Evolutionary conservation across 140 eudicot species (phyloP), one percentile per base, ranked within the genome.

Genomic region (Flaveria floridana): DNA sequence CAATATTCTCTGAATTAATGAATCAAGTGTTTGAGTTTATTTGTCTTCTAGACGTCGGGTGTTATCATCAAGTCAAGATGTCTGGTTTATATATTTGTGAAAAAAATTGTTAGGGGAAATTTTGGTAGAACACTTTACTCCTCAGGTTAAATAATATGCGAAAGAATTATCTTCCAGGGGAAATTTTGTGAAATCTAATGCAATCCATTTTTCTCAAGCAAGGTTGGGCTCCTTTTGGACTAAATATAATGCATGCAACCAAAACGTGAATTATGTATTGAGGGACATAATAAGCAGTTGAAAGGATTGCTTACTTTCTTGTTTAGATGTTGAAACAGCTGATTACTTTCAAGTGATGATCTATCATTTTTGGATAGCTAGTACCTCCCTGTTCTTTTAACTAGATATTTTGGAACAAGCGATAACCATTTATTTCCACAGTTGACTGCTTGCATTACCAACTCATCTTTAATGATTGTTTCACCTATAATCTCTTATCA

Each of bases 31-130:
- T 30, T 11, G 19, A 63, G 10, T 5, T 14, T 63, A 41, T 14
- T 5, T 41, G 11, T 20, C 72, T 41, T 39, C 25, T 67, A 19
- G 56, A 19, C 15, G 34, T 42, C 12, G 57, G 56, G 72, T 67
- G 10, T 57, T 15, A 15, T 63, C 15, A 9, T 70, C 28, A 70
- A 70, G 47, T 51, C 63, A 70, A 71, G 65, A 18, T 61, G 67
- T 3, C 7, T 23, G 14, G 37, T 23, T 23, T 25, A 4, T 25
- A 11, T 57, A 57, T 57, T 19, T 57, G 30, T 57, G 64, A 21
- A 61, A 61, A 8, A 61, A 61, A 14, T 28, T 63, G 34, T 63
- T 63, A 63, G 59, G 73, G 58, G 52, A 46, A 61, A 2, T 68
- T 3, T 21, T 46, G 58, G 3, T 9, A 21, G 21, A 68, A 19